These are phyloP conservation scores for Dactylonectria macrodidyma DNA, from an alignment of 2,329 filamentous ascomycete genomes.

Conservation along the genomic window DNA sequence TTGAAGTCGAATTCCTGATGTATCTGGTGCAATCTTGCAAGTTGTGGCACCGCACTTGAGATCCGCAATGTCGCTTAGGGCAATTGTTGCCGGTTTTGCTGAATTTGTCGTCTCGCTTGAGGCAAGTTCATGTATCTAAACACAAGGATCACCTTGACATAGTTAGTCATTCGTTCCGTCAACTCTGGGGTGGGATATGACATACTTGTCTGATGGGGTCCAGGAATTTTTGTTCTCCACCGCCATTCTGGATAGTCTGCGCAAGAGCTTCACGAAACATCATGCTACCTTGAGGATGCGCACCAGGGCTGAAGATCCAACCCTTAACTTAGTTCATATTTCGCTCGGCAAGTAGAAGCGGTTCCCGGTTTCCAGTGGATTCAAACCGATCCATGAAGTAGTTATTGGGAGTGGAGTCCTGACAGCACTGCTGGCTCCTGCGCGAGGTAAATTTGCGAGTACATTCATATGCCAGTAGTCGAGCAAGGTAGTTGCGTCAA, in stretches of 20 bases:
- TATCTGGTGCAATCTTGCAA: neutral
- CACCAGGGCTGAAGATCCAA: neutral
- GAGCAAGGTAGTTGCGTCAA: neutral
- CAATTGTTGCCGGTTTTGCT: neutral
- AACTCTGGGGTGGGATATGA: neutral
- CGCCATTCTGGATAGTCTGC: neutral
- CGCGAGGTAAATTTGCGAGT: neutral
- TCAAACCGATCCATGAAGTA: constrained; percentile 17
- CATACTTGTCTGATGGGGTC: neutral
- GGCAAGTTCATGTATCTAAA: neutral
- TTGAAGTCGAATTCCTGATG: neutral
- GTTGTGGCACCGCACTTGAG: neutral
- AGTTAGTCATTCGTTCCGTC: neutral
- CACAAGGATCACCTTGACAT: neutral
- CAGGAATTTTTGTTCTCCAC: neutral
- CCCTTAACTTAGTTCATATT: constrained; percentile 16
- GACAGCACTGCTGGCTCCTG: neutral
- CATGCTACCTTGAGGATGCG: neutral
- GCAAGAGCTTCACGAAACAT: neutral
- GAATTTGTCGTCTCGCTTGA: neutral
- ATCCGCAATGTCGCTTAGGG: neutral
- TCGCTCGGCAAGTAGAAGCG: constrained; percentile 9
- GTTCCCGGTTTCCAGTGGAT: neutral
- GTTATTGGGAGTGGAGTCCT: constrained; percentile 14
- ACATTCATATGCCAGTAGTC: neutral